phyloP scores from a whole-genome alignment of 2,329 filamentous ascomycete genomes.

The Pseudopithomyces chartarum region DNA sequence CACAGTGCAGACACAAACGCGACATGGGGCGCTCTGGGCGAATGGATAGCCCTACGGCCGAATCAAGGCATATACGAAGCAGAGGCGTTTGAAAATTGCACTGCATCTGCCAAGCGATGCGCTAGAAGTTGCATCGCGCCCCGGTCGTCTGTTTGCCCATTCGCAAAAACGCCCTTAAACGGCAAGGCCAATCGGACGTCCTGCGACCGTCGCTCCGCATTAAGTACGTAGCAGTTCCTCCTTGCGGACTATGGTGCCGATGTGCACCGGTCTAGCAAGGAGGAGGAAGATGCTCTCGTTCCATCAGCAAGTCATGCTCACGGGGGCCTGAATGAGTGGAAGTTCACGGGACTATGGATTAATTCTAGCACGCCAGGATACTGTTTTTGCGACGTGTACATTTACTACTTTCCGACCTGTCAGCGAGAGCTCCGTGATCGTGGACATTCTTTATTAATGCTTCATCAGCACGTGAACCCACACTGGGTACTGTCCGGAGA shows the following conservation, averaged over 20 bases:
- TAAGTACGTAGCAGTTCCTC: background rate
- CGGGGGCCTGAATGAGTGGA: too few species aligned
- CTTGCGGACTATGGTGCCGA: background rate
- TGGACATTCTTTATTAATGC: too few species aligned
- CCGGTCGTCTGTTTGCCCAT: background rate
- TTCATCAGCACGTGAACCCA: too few species aligned
- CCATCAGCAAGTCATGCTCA: too few species aligned
- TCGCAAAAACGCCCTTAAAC: slow-evolving; percentile 5
- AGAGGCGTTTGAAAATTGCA: background rate
- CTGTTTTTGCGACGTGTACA: too few species aligned
- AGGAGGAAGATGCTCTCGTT: background rate
- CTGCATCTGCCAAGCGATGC: background rate
- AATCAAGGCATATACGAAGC: background rate
- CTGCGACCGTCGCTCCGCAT: background rate
- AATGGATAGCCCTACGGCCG: background rate
- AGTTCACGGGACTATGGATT: too few species aligned
- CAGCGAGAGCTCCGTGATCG: background rate
- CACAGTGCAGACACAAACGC: background rate
- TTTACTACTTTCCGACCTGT: background rate
- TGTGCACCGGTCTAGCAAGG: background rate
- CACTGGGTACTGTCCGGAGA: too few species aligned
- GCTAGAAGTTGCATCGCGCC: slow-evolving; percentile 1
- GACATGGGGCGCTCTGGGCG: background rate
- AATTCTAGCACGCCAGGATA: too few species aligned
- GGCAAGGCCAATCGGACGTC: slow-evolving; percentile 8